phyloP scores from a whole-genome alignment of 768 basidiomycete species.

The Leccinum pellstonianum region DNA sequence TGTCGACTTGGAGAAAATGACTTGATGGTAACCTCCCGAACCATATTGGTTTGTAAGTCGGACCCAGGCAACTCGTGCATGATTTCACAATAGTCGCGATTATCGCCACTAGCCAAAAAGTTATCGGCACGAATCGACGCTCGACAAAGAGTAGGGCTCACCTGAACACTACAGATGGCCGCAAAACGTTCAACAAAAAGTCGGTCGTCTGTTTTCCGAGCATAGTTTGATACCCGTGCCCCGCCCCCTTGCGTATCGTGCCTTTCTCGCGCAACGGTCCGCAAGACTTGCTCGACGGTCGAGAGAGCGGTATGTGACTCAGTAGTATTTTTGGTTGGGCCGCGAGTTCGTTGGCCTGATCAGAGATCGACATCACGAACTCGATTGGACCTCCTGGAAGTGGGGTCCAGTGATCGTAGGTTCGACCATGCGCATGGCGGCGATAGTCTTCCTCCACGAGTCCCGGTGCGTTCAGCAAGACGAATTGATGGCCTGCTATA shows the following conservation, averaged over 20 bases:
- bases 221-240: constrained; percentile 79
- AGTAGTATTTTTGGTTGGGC: constrained; percentile 54
- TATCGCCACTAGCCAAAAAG: constrained; percentile 62
- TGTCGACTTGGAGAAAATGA: constrained; percentile 78
- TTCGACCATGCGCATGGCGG: constrained; percentile 47
- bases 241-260: constrained; percentile 70
- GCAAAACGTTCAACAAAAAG: constrained; percentile 68
- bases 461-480: constrained; percentile 75
- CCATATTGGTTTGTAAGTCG: constrained; percentile 24
- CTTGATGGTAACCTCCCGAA: constrained; percentile 84
- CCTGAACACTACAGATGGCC: constrained; percentile 73
- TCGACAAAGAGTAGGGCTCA: constrained; percentile 28
- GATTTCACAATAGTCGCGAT: constrained; percentile 89
- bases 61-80: constrained; percentile 44
- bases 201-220: constrained; percentile 75
- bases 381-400: constrained; percentile 54
- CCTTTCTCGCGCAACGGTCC: constrained; percentile 75
- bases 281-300: constrained; percentile 72
- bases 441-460: constrained; percentile 81
- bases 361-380: constrained; percentile 48
- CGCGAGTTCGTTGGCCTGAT: constrained; percentile 31
- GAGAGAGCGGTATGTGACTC: constrained; percentile 81
- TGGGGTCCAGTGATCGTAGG: constrained; percentile 58
- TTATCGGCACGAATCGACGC: not conserved
- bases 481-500: constrained; percentile 67